Evolutionary conservation across 352 stramenopile genomes (phyloP), one percentile per base, ranked within the genome.

Genomic region (Phytopythium litorale): DNA sequence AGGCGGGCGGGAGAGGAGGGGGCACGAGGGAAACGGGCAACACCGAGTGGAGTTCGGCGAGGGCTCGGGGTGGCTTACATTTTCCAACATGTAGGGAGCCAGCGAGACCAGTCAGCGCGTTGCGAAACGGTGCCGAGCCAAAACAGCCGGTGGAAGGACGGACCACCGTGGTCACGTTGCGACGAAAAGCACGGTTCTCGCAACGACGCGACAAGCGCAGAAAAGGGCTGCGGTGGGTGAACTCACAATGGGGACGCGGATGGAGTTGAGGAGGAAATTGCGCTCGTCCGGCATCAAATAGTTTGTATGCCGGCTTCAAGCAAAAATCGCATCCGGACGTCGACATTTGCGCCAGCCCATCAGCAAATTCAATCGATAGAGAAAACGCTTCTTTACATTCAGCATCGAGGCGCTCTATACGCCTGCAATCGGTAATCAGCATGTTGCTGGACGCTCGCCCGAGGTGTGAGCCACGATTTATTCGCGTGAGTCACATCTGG

Each of bases 91-190:
- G 13, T 56, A 15, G 30, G 16, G 50, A 56, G 50, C 30, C 30
- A 37, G 50, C 33, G 21, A 38, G 23, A 33, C 15, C 50, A 23
- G 50, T 23, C 42, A 49, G 42, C 42, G 8, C 15, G 19, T 3
- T 48, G 12, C 9, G 42, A 49, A 49, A 21, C 42, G 42, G 42
- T 21, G 42, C 42, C 19, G 42, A 49, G 50, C 23, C 19, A 42
- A 56, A 37, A 28, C 50, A 56, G 50, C 50, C 19, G 50, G 23
- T 56, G 50, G 50, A 56, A 56, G 50, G 50, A 38, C 50, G 50
- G 50, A 56, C 50, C 33, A 23, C 28, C 25, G 50, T 25, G 23
- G 48, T 38, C 12, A 23, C 50, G 50, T 42, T 33, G 5, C 25
- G 50, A 56, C 50, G 50, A 49, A 49, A 49, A 49, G 19, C 42